These are phyloP conservation scores for Phytophthora capsici DNA, from an alignment of 352 stramenopile genomes.

Conservation along the genomic window DNA sequence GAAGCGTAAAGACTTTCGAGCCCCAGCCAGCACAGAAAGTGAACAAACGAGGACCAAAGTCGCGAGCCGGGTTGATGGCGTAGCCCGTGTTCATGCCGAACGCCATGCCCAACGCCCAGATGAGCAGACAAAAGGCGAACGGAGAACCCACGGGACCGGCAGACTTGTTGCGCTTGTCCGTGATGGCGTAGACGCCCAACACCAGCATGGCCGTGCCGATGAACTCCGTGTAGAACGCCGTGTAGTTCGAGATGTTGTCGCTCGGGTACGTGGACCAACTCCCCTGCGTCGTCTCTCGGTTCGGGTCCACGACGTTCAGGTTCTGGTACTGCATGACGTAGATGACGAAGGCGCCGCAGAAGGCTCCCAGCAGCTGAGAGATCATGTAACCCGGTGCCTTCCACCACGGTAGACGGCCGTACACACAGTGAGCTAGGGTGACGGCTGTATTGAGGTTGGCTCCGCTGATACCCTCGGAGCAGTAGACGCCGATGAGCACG, in stretches of 20 bases:
- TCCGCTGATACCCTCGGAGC: no score
- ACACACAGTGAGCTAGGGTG: background rate
- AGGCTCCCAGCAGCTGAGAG: conserved; percentile 47
- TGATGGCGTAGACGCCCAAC: conserved; percentile 53
- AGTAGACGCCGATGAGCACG: no score
- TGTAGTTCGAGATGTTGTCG: conserved; percentile 47
- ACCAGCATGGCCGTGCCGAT: conserved; percentile 58
- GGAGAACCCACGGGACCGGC: conserved; percentile 35
- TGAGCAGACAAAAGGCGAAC: conserved; percentile 47
- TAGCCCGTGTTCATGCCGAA: conserved; percentile 42
- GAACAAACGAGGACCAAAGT: no score
- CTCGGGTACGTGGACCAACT: conserved; percentile 54
- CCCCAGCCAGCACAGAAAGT: no score
- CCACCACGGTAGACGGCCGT: conserved; percentile 9
- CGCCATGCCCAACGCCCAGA: conserved; percentile 60
- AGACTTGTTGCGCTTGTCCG: conserved; percentile 1
- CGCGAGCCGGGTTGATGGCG: no score
- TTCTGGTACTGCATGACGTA: conserved; percentile 57
- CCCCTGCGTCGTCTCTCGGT: conserved; percentile 40
- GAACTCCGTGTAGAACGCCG: conserved; percentile 59
- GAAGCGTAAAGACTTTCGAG: no score
- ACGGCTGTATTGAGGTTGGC: no score
- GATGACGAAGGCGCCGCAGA: conserved; percentile 42
- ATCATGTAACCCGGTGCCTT: conserved; percentile 54
- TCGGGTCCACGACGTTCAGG: conserved; percentile 51